phyloP scores from a whole-genome alignment of 129 eudicot species.

The Tanacetum coccineum region DNA sequence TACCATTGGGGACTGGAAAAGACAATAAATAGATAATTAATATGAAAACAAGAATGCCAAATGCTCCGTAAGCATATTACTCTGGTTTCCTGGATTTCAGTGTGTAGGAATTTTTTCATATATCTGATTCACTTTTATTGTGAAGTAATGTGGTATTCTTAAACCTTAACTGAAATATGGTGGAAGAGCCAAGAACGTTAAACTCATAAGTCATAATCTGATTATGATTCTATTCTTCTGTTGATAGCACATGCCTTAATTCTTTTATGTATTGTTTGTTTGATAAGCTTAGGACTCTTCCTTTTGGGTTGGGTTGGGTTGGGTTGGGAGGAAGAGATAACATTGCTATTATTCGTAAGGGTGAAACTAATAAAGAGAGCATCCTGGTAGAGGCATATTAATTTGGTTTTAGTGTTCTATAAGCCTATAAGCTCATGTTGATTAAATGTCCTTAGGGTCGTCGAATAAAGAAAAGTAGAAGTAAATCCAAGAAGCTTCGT shows the following conservation, averaged over 20 bases:
- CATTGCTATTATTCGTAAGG: background rate
- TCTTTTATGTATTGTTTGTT: no score
- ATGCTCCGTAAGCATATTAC: no score
- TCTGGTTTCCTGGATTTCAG: no score
- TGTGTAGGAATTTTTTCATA: background rate
- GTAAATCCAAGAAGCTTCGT: slow-evolving; percentile 50
- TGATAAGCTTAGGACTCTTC: background rate
- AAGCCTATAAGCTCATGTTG: slow-evolving; percentile 3
- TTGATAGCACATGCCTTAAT: background rate
- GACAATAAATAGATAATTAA: no score
- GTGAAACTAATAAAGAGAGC: background rate
- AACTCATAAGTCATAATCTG: background rate
- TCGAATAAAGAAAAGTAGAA: slow-evolving; percentile 49
- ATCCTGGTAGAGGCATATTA: background rate
- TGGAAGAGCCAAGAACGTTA: background rate
- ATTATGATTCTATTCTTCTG: background rate
- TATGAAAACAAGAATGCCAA: no score
- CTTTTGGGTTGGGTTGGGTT: no score
- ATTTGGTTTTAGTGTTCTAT: background rate
- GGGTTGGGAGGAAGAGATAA: background rate
- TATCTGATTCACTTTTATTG: background rate
- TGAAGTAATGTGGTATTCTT: background rate
- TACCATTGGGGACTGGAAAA: no score
- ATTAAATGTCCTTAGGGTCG: slow-evolving; percentile 32
- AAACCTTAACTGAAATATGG: background rate